phyloP scores from a whole-genome alignment of 2,329 filamentous ascomycete genomes.

The Dactylellina cionopaga region DNA sequence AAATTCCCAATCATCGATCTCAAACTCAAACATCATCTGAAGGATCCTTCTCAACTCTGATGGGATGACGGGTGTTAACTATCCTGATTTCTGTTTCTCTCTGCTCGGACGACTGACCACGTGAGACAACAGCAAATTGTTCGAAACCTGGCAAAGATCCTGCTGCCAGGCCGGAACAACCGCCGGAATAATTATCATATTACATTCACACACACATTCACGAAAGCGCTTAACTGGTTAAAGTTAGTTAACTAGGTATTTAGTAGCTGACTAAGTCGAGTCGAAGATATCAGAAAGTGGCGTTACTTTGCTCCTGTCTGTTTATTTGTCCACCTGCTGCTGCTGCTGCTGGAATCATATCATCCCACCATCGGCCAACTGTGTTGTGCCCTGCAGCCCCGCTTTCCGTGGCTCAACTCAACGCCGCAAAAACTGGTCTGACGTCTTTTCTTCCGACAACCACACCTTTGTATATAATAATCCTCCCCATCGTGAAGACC shows the following conservation, averaged over 20 bases:
- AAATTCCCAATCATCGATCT: not conserved
- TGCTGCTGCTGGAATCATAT: conserved; percentile 41
- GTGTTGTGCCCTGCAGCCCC: conserved; percentile 11
- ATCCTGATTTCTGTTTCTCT: not conserved
- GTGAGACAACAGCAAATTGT: conserved; percentile 11
- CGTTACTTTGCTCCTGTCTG: no score
- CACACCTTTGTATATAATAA: conserved; percentile 14
- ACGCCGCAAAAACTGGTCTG: conserved; percentile 28
- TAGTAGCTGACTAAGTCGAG: no score
- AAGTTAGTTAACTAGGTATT: no score
- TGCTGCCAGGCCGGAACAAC: no score
- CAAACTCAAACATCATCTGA: no score
- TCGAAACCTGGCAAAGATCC: no score
- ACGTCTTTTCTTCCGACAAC: conserved; percentile 18
- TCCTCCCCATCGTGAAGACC: conserved; percentile 5
- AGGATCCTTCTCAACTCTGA: no score
- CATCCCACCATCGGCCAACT: conserved; percentile 23
- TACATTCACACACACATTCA: no score
- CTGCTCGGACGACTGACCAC: not conserved
- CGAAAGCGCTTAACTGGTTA: no score
- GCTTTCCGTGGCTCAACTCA: not conserved
- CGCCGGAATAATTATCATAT: no score
- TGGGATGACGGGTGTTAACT: no score
- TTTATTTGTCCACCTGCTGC: not conserved
- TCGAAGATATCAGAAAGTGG: no score